Conservation (phyloP, 257 asterid genomes). For the Hygrophila difformis region DNA sequence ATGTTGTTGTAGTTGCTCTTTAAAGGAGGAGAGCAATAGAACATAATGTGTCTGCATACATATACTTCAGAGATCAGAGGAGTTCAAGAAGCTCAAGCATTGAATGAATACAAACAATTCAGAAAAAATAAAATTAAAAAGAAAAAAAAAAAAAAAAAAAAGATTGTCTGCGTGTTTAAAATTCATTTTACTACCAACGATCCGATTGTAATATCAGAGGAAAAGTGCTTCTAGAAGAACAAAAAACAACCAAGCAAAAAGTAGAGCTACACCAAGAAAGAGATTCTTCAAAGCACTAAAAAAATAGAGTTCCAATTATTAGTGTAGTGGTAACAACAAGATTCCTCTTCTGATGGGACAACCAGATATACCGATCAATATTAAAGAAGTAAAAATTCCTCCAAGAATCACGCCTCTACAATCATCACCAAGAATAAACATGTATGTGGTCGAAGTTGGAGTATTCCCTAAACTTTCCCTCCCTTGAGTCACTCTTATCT, state of each 20-base stretch:
- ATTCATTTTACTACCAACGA: no score
- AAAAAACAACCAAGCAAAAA: slow-evolving; percentile 18
- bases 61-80: no score
- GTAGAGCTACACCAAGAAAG: slow-evolving; percentile 40
- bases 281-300: slow-evolving; percentile 59
- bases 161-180: no score
- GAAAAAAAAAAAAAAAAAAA: no score
- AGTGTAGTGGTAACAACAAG: slow-evolving; percentile 36
- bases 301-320: slow-evolving; percentile 43
- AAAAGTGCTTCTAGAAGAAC: slow-evolving; percentile 18
- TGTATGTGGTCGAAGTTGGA: slow-evolving; percentile 8
- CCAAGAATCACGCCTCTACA: slow-evolving; percentile 21
- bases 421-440: slow-evolving; percentile 19
- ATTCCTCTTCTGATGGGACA: slow-evolving; percentile 53
- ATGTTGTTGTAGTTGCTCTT: slow-evolving; percentile 97
- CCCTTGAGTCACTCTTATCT: slow-evolving; percentile 8
- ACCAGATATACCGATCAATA: slow-evolving; percentile 35
- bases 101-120: no score
- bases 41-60: slow-evolving; percentile 78
- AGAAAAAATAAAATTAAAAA: no score
- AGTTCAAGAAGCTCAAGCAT: no score
- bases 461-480: slow-evolving; percentile 2
- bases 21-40: slow-evolving; percentile 83
- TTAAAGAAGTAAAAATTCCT: slow-evolving; percentile 19
- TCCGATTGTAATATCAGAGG: no score